These are phyloP conservation scores for Zarea fungicola DNA, from an alignment of 2,329 filamentous ascomycete genomes.

Conservation along the genomic window DNA sequence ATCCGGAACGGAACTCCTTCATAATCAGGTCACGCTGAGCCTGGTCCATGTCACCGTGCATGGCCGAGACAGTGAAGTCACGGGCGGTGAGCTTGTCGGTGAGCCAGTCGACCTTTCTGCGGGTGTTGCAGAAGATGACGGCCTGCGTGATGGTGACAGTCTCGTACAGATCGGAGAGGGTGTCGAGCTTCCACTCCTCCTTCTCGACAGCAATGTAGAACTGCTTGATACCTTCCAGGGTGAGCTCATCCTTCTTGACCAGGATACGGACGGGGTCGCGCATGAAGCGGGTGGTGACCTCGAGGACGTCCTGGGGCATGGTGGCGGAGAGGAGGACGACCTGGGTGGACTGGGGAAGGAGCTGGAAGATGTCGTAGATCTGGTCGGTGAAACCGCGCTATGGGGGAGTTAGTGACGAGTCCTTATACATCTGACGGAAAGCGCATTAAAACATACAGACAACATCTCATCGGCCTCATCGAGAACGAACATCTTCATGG, in stretches of 20 bases:
- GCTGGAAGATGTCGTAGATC: slow-evolving; percentile 99
- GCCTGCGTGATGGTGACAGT: slow-evolving; percentile 99
- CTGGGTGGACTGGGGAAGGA: slow-evolving; percentile 95
- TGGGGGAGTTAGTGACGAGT: slow-evolving; percentile 28
- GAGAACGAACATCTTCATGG: slow-evolving; percentile 99
- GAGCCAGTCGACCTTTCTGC: slow-evolving; percentile 99
- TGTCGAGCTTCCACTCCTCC: slow-evolving; percentile 99
- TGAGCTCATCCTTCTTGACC: slow-evolving; percentile 99
- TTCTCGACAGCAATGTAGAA: slow-evolving; percentile 99
- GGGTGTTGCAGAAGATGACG: slow-evolving; percentile 99
- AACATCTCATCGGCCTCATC: slow-evolving; percentile 99
- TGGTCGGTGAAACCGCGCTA: slow-evolving; percentile 98
- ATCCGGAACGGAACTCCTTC: slow-evolving; percentile 99
- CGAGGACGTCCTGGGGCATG: slow-evolving; percentile 97
- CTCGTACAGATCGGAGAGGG: slow-evolving; percentile 97
- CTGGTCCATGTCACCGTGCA: slow-evolving; percentile 99
- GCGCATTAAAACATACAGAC: slow-evolving; percentile 54
- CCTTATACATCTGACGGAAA: not conserved
- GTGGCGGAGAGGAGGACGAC: slow-evolving; percentile 97
- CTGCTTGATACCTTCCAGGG: slow-evolving; percentile 99
- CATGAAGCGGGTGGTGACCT: slow-evolving; percentile 99
- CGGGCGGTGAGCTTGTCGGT: slow-evolving; percentile 97
- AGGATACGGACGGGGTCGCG: slow-evolving; percentile 97
- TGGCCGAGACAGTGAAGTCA: slow-evolving; percentile 98
- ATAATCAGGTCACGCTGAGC: slow-evolving; percentile 97